Conservation (phyloP, 805 yeast species). For the Hanseniaspora valbyensis region DNA sequence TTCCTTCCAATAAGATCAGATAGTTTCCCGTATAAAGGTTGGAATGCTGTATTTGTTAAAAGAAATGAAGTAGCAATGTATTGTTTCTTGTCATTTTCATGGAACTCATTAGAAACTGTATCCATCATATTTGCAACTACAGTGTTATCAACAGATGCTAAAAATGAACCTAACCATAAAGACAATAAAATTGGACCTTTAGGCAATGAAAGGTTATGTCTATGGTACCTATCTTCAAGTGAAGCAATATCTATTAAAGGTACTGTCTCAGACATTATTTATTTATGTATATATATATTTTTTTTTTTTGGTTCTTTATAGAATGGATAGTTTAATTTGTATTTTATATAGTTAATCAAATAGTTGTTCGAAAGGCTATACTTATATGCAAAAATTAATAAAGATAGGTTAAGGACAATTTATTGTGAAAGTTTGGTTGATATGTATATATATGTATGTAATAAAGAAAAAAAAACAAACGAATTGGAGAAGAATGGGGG, state of each 20-base stretch:
- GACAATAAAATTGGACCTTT: conserved; percentile 30
- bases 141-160: conserved; percentile 38
- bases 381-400: no score
- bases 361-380: no score
- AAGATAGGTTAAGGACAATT: no score
- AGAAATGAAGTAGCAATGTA: conserved; percentile 61
- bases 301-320: neutral
- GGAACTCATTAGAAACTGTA: conserved; percentile 38
- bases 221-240: conserved; percentile 23
- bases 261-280: conserved; percentile 13
- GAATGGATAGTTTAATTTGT: no score
- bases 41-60: conserved; percentile 55
- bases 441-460: no score
- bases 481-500: no score
- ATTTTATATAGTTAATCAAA: no score
- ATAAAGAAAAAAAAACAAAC: no score
- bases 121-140: conserved; percentile 41
- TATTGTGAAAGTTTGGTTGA: no score
- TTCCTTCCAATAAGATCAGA: conserved; percentile 48
- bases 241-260: conserved; percentile 5
- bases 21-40: conserved; percentile 52
- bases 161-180: conserved; percentile 38
- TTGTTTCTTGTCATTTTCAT: conserved; percentile 38
- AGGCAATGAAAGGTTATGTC: conserved; percentile 24
- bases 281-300: neutral